phyloP scores from a whole-genome alignment of 2,329 filamentous ascomycete species.

The Lecanoromycetidae sp. region DNA sequence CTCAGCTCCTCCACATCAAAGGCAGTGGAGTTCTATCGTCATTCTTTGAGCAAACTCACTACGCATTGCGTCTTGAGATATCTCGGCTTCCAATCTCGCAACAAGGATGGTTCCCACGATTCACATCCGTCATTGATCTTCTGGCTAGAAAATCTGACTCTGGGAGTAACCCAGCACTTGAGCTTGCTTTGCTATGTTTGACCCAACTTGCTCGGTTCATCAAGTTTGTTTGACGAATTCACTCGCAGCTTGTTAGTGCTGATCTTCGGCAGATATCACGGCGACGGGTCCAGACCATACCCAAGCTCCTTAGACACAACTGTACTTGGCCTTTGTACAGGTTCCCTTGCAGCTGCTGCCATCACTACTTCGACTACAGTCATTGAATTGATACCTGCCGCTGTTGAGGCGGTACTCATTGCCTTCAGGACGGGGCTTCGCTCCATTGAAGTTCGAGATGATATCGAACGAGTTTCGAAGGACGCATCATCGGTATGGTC shows the following conservation, averaged over 20 bases:
- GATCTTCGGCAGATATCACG: constrained; percentile 9
- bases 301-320: constrained; percentile 7
- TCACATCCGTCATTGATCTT: constrained; percentile 2
- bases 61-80: constrained; percentile 6
- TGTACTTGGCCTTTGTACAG: constrained; percentile 17
- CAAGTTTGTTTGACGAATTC: background rate
- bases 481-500: background rate
- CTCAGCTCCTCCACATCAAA: constrained; percentile 4
- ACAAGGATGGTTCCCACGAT: constrained; percentile 5
- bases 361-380: constrained; percentile 14
- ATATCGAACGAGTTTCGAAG: background rate
- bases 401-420: constrained; percentile 13
- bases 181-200: constrained; percentile 12
- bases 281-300: constrained; percentile 3
- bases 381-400: constrained; percentile 14
- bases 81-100: background rate
- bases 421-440: constrained; percentile 14
- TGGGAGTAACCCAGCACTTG: constrained; percentile 3
- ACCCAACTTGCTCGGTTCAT: constrained; percentile 15
- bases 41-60: constrained; percentile 1
- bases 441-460: constrained; percentile 13
- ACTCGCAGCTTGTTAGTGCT: constrained; percentile 1
- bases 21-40: background rate
- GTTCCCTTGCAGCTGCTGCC: constrained; percentile 18
- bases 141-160: background rate